These are phyloP conservation scores for Phytophthora fragariae DNA, from an alignment of 352 stramenopile genomes.

Conservation along the genomic window DNA sequence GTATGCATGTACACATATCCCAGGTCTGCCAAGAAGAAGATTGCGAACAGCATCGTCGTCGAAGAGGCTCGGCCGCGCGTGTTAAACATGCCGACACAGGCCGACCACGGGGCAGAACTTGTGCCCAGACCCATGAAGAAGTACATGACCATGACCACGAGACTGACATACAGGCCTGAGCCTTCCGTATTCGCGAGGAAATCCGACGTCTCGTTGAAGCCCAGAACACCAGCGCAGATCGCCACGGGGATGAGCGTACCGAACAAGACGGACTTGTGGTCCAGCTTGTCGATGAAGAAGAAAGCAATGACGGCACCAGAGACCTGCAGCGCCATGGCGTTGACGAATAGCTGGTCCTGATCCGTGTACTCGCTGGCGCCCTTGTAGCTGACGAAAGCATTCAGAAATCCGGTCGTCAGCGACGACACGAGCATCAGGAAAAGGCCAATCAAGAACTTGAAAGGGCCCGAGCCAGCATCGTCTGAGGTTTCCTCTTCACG, in stretches of 20 bases:
- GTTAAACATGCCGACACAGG: slow-evolving; percentile 73
- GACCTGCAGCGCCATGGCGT: slow-evolving; percentile 64
- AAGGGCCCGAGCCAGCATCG: slow-evolving; percentile 45
- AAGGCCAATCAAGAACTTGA: slow-evolving; percentile 74
- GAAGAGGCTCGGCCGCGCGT: slow-evolving; percentile 57
- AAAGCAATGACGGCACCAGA: slow-evolving; percentile 66
- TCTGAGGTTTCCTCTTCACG: slow-evolving; percentile 63
- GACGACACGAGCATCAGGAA: slow-evolving; percentile 74
- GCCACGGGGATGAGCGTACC: slow-evolving; percentile 70
- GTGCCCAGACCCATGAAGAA: slow-evolving; percentile 82
- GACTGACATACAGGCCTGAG: slow-evolving; percentile 59
- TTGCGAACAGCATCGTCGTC: slow-evolving; percentile 59
- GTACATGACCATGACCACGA: slow-evolving; percentile 75
- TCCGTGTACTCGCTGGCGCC: slow-evolving; percentile 53
- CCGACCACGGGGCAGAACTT: slow-evolving; percentile 63
- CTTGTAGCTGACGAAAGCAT: slow-evolving; percentile 67
- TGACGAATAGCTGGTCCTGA: slow-evolving; percentile 61
- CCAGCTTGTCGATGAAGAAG: slow-evolving; percentile 84
- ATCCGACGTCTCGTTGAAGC: slow-evolving; percentile 66
- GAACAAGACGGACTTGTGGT: slow-evolving; percentile 78
- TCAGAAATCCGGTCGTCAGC: slow-evolving; percentile 64
- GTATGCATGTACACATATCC: slow-evolving; percentile 71
- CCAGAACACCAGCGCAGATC: slow-evolving; percentile 54
- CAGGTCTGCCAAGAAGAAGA: slow-evolving; percentile 65
- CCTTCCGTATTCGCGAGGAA: slow-evolving; percentile 49